Conservation (phyloP, 176 grass and related monocot species). For the Musa troglodytarum region DNA sequence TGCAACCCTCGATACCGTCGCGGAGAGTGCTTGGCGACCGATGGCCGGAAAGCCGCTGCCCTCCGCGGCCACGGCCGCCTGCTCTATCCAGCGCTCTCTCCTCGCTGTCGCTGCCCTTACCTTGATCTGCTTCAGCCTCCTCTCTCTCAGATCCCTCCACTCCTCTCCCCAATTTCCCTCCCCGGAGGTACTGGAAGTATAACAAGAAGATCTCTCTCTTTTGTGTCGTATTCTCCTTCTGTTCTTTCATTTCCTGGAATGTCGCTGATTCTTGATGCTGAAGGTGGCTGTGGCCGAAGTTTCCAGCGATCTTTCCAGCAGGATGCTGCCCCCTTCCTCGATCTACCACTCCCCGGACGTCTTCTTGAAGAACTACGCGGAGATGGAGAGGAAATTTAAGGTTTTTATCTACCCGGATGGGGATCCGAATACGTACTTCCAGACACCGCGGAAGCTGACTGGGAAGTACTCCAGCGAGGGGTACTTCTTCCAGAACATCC, state of each 20-base stretch:
- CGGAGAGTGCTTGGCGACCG: constrained; percentile 11
- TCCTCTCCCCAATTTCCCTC: constrained; percentile 28
- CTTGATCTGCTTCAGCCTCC: constrained; percentile 40
- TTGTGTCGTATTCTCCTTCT: not conserved
- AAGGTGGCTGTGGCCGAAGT: not conserved
- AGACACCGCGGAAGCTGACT: constrained; percentile 89
- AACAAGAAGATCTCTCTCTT: not conserved
- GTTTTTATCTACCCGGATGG: constrained; percentile 85
- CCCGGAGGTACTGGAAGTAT: not conserved
- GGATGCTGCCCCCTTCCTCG: not conserved
- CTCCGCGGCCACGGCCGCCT: constrained; percentile 6
- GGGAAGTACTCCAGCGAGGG: constrained; percentile 98
- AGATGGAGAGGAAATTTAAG: constrained; percentile 78
- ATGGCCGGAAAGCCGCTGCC: constrained; percentile 44
- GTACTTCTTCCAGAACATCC: constrained; percentile 98
- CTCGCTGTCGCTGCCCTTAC: constrained; percentile 35
- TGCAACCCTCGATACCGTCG: not conserved
- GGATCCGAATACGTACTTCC: constrained; percentile 89
- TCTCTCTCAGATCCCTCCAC: constrained; percentile 49
- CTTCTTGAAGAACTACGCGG: constrained; percentile 43
- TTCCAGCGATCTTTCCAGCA: constrained; percentile 1
- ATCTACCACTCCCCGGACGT: constrained; percentile 50
- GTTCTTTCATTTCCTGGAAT: not conserved
- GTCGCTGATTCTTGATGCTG: not conserved
- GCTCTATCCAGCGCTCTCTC: constrained; percentile 28